A percentile compares a stretch with the other conserved stretches of the same genome.
phyloP scores from a whole-genome alignment of 2,329 filamentous ascomycete species.

The Beauveria rudraprayagi region DNA sequence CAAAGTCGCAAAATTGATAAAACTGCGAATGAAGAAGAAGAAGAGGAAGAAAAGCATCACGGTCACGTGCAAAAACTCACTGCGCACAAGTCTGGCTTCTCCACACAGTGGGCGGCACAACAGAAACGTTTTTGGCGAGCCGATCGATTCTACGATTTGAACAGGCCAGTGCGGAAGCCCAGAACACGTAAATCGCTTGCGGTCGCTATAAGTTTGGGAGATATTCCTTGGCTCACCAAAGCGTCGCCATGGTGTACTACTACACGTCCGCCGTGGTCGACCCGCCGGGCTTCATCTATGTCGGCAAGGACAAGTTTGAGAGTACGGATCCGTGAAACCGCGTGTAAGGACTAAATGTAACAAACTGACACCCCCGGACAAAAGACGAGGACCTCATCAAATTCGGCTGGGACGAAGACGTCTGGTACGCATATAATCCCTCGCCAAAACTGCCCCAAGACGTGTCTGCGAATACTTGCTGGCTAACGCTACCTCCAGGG shows the following conservation, averaged over 20 bases:
- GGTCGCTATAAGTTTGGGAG: background rate
- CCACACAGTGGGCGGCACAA: background rate
- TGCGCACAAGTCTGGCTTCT: background rate
- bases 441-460: background rate
- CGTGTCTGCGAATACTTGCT: background rate
- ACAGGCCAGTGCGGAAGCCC: background rate
- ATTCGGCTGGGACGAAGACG: constrained; percentile 87
- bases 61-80: constrained; percentile 1
- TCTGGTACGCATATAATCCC: constrained; percentile 57
- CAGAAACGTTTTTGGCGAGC: background rate
- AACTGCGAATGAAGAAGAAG: background rate
- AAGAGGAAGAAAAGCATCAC: too few relatives aligned
- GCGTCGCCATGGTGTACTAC: constrained; percentile 76
- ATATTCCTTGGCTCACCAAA: background rate
- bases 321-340: constrained; percentile 50
- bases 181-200: background rate
- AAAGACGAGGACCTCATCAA: constrained; percentile 95
- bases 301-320: constrained; percentile 98
- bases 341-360: background rate
- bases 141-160: background rate
- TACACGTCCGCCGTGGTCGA: constrained; percentile 80
- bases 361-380: background rate
- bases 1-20: background rate
- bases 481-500: constrained; percentile 17
- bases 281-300: constrained; percentile 82